Conservation (phyloP, 2,329 filamentous ascomycete species). For the Hymenoscyphus repandus region DNA sequence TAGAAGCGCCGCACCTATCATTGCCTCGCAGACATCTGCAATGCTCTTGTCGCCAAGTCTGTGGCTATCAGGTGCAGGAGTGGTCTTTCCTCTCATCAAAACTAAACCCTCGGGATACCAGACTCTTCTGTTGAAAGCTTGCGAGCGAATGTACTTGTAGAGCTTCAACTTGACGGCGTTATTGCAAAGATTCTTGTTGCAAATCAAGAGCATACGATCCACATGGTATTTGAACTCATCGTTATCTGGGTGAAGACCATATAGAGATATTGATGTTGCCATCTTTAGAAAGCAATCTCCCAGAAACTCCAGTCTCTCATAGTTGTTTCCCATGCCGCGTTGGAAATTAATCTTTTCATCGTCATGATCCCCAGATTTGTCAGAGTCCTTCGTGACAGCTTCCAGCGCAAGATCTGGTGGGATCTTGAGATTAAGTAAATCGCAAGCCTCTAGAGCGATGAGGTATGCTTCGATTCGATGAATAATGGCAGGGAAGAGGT, state of each 20-base stretch:
- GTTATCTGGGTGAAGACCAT: slow-evolving; percentile 67
- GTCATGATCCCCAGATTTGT: slow-evolving; percentile 71
- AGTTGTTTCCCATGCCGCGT: slow-evolving; percentile 86
- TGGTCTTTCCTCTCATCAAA: slow-evolving; percentile 66
- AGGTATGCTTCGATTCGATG: slow-evolving; percentile 77
- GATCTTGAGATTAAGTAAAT: slow-evolving; percentile 58
- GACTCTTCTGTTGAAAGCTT: slow-evolving; percentile 65
- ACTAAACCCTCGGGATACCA: slow-evolving; percentile 86
- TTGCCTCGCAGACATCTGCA: slow-evolving; percentile 88
- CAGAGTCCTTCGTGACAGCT: slow-evolving; percentile 87
- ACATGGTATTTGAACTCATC: slow-evolving; percentile 87
- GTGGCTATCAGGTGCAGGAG: slow-evolving; percentile 53
- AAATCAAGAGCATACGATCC: slow-evolving; percentile 82
- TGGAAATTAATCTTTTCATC: slow-evolving; percentile 68
- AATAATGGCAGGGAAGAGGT: slow-evolving; percentile 78
- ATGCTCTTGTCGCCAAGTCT: slow-evolving; percentile 80
- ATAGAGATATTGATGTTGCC: slow-evolving; percentile 86
- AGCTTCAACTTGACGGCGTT: slow-evolving; percentile 62
- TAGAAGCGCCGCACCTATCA: slow-evolving; percentile 80
- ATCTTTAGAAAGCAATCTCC: slow-evolving; percentile 95
- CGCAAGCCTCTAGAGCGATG: slow-evolving; percentile 71
- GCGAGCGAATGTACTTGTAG: slow-evolving; percentile 76
- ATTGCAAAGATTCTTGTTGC: slow-evolving; percentile 84
- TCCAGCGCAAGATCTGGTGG: slow-evolving; percentile 70
- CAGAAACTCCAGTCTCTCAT: slow-evolving; percentile 88